A percentile compares a stretch with the other conserved stretches of the same genome.
These are phyloP conservation scores for Claviceps sp. DNA, from an alignment of 2,329 filamentous ascomycete species.

Conservation along the genomic window DNA sequence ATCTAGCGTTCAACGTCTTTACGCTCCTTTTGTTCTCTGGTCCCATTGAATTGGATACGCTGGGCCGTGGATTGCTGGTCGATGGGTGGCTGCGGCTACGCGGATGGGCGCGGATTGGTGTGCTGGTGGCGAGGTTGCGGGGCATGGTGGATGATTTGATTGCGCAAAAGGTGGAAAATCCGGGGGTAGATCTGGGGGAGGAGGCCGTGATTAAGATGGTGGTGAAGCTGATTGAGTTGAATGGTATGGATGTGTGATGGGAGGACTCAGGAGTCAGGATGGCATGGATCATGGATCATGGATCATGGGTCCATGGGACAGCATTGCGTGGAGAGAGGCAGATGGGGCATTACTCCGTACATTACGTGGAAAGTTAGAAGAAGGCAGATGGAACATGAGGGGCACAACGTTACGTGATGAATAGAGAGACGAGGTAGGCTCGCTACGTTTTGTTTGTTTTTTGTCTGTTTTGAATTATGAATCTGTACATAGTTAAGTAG, in stretches of 20 bases:
- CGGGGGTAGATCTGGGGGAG: conserved; percentile 41
- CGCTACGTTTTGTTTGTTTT: too few species aligned
- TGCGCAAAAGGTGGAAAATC: conserved; percentile 66
- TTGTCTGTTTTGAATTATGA: too few species aligned
- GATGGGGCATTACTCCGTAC: too few species aligned
- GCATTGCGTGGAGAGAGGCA: too few species aligned
- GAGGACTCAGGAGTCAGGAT: background rate
- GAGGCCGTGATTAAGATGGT: conserved; percentile 66
- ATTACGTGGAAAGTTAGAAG: too few species aligned
- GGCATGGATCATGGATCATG: too few species aligned
- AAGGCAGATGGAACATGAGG: too few species aligned
- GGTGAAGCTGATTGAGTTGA: conserved; percentile 70
- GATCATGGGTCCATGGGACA: too few species aligned
- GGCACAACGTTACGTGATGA: too few species aligned
- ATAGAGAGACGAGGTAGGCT: too few species aligned
- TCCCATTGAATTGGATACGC: conserved; percentile 69
- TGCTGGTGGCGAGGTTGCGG: conserved; percentile 69
- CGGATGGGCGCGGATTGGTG: conserved; percentile 91
- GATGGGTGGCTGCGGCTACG: conserved; percentile 80
- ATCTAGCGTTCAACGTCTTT: conserved; percentile 70
- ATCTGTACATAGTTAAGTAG: too few species aligned
- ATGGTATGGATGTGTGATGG: conserved; percentile 64
- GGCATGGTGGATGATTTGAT: conserved; percentile 79
- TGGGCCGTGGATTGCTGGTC: conserved; percentile 74
- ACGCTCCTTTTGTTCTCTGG: conserved; percentile 81